Conservation (phyloP, 768 basidiomycete species). For the Mycena vulgaris region DNA sequence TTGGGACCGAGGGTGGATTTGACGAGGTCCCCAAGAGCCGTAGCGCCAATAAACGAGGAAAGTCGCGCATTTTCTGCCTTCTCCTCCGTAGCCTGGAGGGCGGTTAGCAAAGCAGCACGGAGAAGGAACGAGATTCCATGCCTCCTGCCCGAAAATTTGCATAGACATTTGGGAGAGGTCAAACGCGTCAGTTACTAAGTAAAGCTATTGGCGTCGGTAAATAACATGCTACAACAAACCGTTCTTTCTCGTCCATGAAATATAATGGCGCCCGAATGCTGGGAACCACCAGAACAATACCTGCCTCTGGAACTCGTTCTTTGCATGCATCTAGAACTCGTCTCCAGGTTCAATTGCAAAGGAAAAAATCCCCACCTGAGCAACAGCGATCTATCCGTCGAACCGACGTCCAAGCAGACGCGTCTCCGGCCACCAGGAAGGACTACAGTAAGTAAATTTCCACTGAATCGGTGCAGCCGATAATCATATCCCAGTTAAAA, state of each 20-base stretch:
- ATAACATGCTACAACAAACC: not conserved
- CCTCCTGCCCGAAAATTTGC: constrained; percentile 81
- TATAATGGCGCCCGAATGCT: constrained; percentile 17
- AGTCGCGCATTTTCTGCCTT: constrained; percentile 98
- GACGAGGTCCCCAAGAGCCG: constrained; percentile 97
- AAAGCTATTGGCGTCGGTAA: constrained; percentile 2
- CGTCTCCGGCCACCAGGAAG: constrained; percentile 16
- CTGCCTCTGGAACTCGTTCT: constrained; percentile 30
- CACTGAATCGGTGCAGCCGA: not conserved
- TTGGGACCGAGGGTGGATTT: constrained; percentile 99
- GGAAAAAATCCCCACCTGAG: not conserved
- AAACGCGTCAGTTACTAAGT: no score
- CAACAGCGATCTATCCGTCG: not conserved
- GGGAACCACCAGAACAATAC: constrained; percentile 14
- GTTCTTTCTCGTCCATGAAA: constrained; percentile 1
- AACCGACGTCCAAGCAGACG: constrained; percentile 5
- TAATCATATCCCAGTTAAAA: constrained; percentile 61
- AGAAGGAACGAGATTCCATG: constrained; percentile 37
- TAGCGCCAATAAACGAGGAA: constrained; percentile 97
- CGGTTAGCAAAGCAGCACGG: not conserved
- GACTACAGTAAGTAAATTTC: constrained; percentile 19
- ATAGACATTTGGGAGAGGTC: constrained; percentile 63
- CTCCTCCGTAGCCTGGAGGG: constrained; percentile 85
- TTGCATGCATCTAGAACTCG: constrained; percentile 13
- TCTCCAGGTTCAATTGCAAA: constrained; percentile 9